Conservation (phyloP, 164 flowering plant genomes). For the Houttuynia cordata region DNA sequence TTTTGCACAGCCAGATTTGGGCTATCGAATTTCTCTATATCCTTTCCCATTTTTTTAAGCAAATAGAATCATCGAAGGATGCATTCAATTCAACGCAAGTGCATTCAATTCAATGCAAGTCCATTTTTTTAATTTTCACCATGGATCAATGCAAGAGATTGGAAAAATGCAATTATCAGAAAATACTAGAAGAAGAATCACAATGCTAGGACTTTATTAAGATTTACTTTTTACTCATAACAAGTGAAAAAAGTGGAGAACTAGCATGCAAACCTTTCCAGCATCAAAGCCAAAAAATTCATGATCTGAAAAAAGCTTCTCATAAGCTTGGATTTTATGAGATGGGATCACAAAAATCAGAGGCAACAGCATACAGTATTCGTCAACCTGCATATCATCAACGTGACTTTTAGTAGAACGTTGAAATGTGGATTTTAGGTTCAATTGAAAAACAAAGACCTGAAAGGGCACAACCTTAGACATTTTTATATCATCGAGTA, state of each 20-base stretch:
- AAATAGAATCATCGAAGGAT: neutral
- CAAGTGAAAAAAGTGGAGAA: neutral
- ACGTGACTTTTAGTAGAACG: no score
- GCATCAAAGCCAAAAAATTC: constrained; percentile 52
- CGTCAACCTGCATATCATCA: constrained; percentile 35
- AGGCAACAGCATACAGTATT: constrained; percentile 34
- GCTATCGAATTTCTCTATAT: neutral
- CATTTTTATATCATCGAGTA: constrained; percentile 24
- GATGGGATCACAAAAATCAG: constrained; percentile 50
- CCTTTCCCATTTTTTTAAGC: neutral
- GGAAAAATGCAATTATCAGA: no score
- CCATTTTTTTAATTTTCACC: no score
- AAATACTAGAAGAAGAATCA: no score
- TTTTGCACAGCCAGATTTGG: neutral
- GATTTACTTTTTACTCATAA: neutral
- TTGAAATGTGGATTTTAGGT: neutral
- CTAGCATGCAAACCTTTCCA: constrained; percentile 40
- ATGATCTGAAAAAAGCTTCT: constrained; percentile 35
- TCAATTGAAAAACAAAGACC: neutral
- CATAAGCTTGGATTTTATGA: constrained; percentile 23
- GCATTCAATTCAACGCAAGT: neutral
- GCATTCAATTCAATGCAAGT: no score
- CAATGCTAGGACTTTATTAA: no score
- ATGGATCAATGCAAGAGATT: no score
- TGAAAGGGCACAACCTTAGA: constrained; percentile 21